Evolutionary conservation across 148 eudicot genomes (phyloP).

Genomic region (Cornus kousa): DNA sequence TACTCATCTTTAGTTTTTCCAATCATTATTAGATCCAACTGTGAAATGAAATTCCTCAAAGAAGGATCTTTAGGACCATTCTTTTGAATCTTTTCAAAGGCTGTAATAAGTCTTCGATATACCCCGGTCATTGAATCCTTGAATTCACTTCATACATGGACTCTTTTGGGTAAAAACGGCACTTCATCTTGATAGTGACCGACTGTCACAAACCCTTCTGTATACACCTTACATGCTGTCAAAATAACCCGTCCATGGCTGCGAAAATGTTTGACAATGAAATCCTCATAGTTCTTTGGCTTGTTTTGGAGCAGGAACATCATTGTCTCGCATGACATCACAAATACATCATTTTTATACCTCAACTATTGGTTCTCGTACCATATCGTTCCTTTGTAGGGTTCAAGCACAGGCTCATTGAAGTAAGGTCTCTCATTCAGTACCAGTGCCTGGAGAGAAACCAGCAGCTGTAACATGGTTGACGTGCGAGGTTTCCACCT

Average conservation of each 20-base stretch:
- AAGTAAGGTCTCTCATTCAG: conserved; percentile 69
- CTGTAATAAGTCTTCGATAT: conserved; percentile 26
- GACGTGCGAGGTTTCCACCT: conserved; percentile 56
- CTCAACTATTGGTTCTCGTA: conserved; percentile 23
- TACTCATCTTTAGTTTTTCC: no score
- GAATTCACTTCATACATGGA: conserved; percentile 19
- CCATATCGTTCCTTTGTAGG: conserved; percentile 11
- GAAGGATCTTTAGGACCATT: conserved; percentile 18
- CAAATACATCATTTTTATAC: conserved; percentile 49
- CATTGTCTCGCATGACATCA: conserved; percentile 57
- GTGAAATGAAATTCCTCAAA: conserved; percentile 17
- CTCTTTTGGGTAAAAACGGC: background rate
- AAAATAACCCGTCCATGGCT: conserved; percentile 30
- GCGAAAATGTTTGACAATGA: conserved; percentile 44
- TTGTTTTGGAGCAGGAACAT: conserved; percentile 32
- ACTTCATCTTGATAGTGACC: conserved; percentile 27
- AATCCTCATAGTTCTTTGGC: conserved; percentile 44
- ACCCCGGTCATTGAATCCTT: conserved; percentile 18
- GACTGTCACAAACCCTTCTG: conserved; percentile 25
- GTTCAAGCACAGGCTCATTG: conserved; percentile 53
- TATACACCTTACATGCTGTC: conserved; percentile 37
- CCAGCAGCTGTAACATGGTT: conserved; percentile 59
- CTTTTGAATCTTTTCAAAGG: conserved; percentile 9
- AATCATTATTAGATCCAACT: conserved; percentile 5
- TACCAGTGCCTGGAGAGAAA: conserved; percentile 83